A percentile compares a stretch with the other conserved stretches of the same genome.
Conservation (phyloP, 192 early-diverging fungal genomes). For the Glomus cerebriforme region DNA sequence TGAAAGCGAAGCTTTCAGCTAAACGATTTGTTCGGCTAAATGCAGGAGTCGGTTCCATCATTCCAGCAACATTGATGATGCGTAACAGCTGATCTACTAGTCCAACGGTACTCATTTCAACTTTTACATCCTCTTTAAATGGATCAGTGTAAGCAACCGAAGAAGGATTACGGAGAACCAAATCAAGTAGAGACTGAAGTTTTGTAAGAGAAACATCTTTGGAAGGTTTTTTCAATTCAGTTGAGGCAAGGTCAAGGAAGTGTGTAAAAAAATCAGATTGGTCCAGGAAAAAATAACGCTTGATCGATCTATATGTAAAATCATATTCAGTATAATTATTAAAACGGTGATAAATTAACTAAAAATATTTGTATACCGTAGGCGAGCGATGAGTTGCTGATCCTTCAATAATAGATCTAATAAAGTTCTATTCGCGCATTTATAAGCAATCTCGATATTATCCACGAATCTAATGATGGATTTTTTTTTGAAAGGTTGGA, state of each 20-base stretch:
- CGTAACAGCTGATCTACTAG: conserved; percentile 73
- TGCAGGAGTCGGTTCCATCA: conserved; percentile 39
- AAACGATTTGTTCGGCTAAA: conserved; percentile 7
- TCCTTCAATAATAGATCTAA: conserved; percentile 79
- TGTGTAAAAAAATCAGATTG: conserved; percentile 93
- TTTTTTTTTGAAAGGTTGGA: no score
- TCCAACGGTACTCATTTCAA: conserved; percentile 62
- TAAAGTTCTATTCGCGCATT: conserved; percentile 84
- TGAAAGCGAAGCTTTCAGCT: conserved; percentile 4
- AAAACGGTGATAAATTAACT: not conserved
- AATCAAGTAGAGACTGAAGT: conserved; percentile 84
- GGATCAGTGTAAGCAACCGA: conserved; percentile 77
- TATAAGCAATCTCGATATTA: conserved; percentile 85
- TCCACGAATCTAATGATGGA: conserved; percentile 56
- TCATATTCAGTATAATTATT: not conserved
- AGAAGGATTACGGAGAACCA: conserved; percentile 85
- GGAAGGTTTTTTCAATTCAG: conserved; percentile 74
- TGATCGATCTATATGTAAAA: conserved; percentile 69
- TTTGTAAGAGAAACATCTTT: conserved; percentile 68
- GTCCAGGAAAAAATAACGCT: conserved; percentile 91
- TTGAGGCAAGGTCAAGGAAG: conserved; percentile 87
- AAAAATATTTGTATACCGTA: conserved; percentile 50
- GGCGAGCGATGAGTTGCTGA: conserved; percentile 70
- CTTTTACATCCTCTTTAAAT: conserved; percentile 85
- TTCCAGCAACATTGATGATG: conserved; percentile 68